Evolutionary conservation across 805 yeast genomes (phyloP).

Genomic region (Kodamaea leandrae): DNA sequence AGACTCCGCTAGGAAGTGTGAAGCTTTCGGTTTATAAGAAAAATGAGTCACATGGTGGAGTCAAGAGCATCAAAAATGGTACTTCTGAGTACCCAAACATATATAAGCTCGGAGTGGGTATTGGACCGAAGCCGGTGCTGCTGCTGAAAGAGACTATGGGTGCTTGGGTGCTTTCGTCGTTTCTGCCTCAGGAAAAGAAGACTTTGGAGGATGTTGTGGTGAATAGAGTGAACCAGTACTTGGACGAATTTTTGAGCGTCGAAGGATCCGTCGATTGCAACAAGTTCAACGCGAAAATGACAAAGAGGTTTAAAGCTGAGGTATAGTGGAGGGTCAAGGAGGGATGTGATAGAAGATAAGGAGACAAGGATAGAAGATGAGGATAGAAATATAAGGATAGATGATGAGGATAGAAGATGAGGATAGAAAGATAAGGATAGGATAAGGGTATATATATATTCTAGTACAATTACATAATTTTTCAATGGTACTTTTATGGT

Average conservation of each 20-base stretch:
- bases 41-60: slow-evolving; percentile 42
- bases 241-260: slow-evolving; percentile 8
- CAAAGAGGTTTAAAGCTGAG: slow-evolving; percentile 7
- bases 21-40: slow-evolving; percentile 29
- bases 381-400: no score
- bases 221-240: slow-evolving; percentile 2
- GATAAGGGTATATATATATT: no score
- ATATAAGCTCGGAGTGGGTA: slow-evolving; percentile 36
- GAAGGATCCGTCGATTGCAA: slow-evolving; percentile 9
- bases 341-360: not conserved
- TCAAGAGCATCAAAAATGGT: slow-evolving; percentile 25
- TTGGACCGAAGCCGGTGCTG: slow-evolving; percentile 42
- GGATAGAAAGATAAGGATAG: no score
- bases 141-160: slow-evolving; percentile 36
- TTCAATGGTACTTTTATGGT: no score
- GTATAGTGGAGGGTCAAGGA: not conserved
- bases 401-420: no score
- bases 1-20: slow-evolving; percentile 29
- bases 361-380: no score
- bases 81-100: slow-evolving; percentile 9
- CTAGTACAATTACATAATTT: no score
- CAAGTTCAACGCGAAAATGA: slow-evolving; percentile 11
- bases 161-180: slow-evolving; percentile 39
- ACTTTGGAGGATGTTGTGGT: slow-evolving; percentile 12
- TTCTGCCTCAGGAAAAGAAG: slow-evolving; percentile 24